Evolutionary conservation across 805 yeast genomes (phyloP).

Genomic region (Novakomyces olei): DNA sequence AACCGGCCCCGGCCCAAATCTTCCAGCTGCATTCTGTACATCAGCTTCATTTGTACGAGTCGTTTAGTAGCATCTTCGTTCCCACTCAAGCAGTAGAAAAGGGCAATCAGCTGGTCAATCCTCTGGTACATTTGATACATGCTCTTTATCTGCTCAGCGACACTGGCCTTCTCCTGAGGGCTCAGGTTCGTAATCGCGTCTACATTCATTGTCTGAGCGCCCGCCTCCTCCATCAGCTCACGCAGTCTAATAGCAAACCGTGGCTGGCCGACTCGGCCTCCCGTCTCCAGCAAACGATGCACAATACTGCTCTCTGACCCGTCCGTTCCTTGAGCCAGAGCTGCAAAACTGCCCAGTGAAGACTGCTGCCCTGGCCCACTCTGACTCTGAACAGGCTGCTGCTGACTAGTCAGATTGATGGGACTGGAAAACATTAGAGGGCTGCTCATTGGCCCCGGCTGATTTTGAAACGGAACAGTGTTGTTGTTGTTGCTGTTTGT

Average conservation of each 20-base stretch:
- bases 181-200: not conserved
- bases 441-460: too few relatives aligned
- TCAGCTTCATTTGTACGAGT: conserved; percentile 1
- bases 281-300: conserved; percentile 1
- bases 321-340: too few relatives aligned
- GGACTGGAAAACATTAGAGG: too few relatives aligned
- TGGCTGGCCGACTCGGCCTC: conserved; percentile 2
- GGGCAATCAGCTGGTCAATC: not conserved
- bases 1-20: not conserved
- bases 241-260: conserved; percentile 1
- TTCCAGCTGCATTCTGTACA: conserved; percentile 1
- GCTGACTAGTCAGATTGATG: too few relatives aligned
- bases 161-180: not conserved
- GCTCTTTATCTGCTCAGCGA: not conserved
- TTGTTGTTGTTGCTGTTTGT: too few relatives aligned
- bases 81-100: conserved; percentile 1
- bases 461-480: too few relatives aligned
- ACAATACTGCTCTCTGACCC: too few relatives aligned
- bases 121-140: conserved; percentile 1
- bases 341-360: too few relatives aligned
- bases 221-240: not conserved
- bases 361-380: too few relatives aligned
- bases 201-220: not conserved
- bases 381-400: too few relatives aligned
- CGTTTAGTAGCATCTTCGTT: conserved; percentile 2